A percentile compares a stretch with the other conserved stretches of the same genome.
Evolutionary conservation across 176 grass and related monocot genomes (phyloP).

Genomic region (Carex parvula): DNA sequence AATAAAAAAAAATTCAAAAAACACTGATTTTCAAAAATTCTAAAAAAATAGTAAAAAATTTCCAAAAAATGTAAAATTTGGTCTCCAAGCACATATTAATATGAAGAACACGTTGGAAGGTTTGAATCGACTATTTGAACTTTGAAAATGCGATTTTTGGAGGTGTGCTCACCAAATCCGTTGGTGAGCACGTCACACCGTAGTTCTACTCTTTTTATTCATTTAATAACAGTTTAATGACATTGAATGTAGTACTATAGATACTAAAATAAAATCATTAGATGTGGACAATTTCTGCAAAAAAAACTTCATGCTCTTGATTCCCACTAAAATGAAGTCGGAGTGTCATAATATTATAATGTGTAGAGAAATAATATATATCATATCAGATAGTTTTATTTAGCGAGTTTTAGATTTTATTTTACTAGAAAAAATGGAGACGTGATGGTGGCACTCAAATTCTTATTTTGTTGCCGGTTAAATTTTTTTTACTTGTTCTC

Average conservation of each 20-base stretch:
- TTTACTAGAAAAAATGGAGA: neutral
- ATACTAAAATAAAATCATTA: neutral
- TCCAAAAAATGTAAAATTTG: too few relatives aligned
- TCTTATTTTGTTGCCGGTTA: neutral
- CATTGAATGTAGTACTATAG: neutral
- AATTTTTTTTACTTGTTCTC: neutral
- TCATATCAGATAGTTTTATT: neutral
- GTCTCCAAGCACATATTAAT: too few relatives aligned
- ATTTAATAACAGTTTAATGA: slow-evolving; percentile 2
- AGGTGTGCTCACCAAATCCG: too few relatives aligned
- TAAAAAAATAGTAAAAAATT: too few relatives aligned
- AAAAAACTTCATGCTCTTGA: neutral
- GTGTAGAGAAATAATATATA: neutral
- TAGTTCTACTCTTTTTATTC: too few relatives aligned
- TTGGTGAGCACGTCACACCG: too few relatives aligned
- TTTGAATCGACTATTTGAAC: too few relatives aligned
- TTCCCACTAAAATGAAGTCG: neutral
- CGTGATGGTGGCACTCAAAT: neutral
- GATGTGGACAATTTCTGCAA: neutral
- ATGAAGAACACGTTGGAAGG: too few relatives aligned
- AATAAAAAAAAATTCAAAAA: too few relatives aligned
- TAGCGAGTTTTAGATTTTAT: neutral
- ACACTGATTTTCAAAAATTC: too few relatives aligned
- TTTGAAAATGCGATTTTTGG: too few relatives aligned
- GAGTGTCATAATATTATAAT: neutral